phyloP scores from a whole-genome alignment of 371 early-diverging fungal genomes.

The Mucor plumbeus region DNA sequence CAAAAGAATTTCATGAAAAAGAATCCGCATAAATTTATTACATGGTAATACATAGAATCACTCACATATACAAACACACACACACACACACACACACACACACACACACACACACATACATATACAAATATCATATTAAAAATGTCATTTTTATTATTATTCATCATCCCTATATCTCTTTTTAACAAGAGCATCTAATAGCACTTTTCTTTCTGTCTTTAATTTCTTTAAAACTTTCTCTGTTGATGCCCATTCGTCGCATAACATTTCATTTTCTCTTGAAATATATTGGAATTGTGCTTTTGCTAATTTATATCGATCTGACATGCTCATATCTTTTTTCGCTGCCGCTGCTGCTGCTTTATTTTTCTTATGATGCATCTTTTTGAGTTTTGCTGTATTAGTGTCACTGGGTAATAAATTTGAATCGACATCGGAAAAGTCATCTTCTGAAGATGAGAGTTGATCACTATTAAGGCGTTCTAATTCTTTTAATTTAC shows the following conservation, averaged over 20 bases:
- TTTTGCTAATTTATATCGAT: conserved; percentile 16
- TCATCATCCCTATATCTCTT: conserved; percentile 6
- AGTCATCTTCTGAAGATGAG: conserved; percentile 13
- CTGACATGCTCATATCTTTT: conserved; percentile 9
- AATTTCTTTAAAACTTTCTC: conserved; percentile 15
- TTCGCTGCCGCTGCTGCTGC: background rate
- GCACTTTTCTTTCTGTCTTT: conserved; percentile 11
- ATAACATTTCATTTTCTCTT: conserved; percentile 22
- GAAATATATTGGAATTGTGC: conserved; percentile 14
- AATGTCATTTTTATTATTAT: background rate
- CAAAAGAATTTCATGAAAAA: conserved; percentile 51
- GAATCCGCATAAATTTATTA: background rate
- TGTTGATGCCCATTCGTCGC: conserved; percentile 15
- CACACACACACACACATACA: background rate
- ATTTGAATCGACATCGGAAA: conserved; percentile 5
- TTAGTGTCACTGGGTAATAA: background rate
- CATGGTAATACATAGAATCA: background rate
- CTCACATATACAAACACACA: background rate
- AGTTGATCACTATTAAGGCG: conserved; percentile 10
- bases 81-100: background rate
- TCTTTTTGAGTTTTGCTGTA: background rate
- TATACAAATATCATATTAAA: background rate
- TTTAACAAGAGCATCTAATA: conserved; percentile 17
- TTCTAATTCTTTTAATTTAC: conserved; percentile 12
- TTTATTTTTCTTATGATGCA: conserved; percentile 1